Evolutionary conservation across 345 rosid genomes (phyloP).

Genomic region (Lepidium sativum): DNA sequence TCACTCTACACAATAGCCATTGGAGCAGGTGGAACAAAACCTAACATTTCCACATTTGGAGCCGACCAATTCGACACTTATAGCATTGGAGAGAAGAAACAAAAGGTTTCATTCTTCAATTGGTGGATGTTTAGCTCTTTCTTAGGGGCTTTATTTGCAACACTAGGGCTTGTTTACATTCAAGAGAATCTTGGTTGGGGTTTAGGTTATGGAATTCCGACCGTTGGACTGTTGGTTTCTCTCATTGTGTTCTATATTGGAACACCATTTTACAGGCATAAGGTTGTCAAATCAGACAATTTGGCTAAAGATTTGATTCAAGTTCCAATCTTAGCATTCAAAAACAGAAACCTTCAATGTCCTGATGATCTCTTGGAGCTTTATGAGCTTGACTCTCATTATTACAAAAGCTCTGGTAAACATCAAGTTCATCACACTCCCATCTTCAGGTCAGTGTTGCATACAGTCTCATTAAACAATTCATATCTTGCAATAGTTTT

Average conservation of each 20-base stretch:
- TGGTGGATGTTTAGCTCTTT: conserved; percentile 98
- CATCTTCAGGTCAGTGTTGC: conserved; percentile 43
- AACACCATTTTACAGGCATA: conserved; percentile 79
- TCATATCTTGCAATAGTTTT: too few species aligned
- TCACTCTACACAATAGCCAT: conserved; percentile 72
- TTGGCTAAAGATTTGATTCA: conserved; percentile 51
- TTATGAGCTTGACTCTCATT: conserved; percentile 50
- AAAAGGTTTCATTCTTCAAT: conserved; percentile 79
- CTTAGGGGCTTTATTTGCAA: conserved; percentile 66
- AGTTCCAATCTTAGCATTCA: conserved; percentile 50
- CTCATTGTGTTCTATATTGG: conserved; percentile 65
- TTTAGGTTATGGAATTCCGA: conserved; percentile 77
- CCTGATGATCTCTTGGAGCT: conserved; percentile 45
- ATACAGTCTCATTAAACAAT: not conserved
- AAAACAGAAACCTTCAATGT: conserved; percentile 45
- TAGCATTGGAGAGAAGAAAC: conserved; percentile 44
- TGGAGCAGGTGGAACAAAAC: conserved; percentile 90
- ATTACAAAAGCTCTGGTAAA: conserved; percentile 49
- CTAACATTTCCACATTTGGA: conserved; percentile 89
- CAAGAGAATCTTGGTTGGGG: conserved; percentile 94
- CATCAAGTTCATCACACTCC: conserved; percentile 60
- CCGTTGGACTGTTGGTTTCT: conserved; percentile 62
- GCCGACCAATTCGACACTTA: conserved; percentile 93
- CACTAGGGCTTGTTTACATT: conserved; percentile 73
- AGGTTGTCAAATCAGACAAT: conserved; percentile 46